Conservation (phyloP, 2,329 filamentous ascomycete species). For the Aciculosporium take region DNA sequence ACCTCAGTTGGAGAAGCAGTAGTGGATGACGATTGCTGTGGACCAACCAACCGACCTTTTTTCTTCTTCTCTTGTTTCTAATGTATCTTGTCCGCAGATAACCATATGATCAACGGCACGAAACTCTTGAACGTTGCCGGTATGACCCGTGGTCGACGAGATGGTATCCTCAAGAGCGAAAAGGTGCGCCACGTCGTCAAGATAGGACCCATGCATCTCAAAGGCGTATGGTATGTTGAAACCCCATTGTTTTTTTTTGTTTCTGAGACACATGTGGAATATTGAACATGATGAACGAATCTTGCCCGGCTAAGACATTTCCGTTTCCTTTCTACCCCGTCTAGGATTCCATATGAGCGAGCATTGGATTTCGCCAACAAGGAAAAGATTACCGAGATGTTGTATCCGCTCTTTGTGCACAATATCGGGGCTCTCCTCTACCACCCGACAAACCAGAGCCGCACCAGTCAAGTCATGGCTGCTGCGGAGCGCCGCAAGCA, state of each 20-base stretch:
- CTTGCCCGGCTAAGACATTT: constrained; percentile 14
- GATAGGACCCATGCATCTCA: constrained; percentile 97
- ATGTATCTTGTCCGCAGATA: too few species aligned
- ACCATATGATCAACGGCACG: constrained; percentile 98
- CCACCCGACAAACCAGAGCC: constrained; percentile 75
- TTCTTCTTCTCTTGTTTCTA: neutral
- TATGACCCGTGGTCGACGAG: constrained; percentile 89
- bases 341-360: constrained; percentile 91
- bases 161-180: constrained; percentile 95
- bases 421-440: constrained; percentile 91
- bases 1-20: too few species aligned
- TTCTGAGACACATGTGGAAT: constrained; percentile 8
- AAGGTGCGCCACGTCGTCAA: constrained; percentile 95
- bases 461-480: constrained; percentile 76
- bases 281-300: neutral
- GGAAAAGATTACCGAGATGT: constrained; percentile 91
- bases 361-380: constrained; percentile 99
- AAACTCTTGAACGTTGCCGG: constrained; percentile 94
- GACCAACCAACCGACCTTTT: neutral
- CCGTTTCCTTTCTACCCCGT: neutral
- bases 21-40: too few species aligned
- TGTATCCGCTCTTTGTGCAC: constrained; percentile 94
- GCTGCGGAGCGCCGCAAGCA: constrained; percentile 66
- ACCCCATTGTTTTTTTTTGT: constrained; percentile 3
- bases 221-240: constrained; percentile 75